Evolutionary conservation across 345 rosid species (phyloP).

Genomic region (Toxicodendron radicans): DNA sequence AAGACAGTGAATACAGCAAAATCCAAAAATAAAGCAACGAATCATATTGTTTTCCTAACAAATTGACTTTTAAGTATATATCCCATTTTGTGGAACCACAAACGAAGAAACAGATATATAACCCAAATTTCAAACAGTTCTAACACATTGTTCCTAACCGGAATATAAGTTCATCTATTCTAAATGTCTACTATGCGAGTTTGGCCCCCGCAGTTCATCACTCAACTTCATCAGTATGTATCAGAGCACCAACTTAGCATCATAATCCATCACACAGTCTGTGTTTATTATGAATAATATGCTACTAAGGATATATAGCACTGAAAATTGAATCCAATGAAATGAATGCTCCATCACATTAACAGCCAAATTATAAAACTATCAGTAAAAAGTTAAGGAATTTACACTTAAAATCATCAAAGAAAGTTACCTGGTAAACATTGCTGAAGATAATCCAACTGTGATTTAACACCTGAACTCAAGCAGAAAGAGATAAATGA

Average conservation of each 20-base stretch:
- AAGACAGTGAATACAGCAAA: not conserved
- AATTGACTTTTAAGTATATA: not conserved
- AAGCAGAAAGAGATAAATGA: slow-evolving; percentile 7
- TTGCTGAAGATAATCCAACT: slow-evolving; percentile 88
- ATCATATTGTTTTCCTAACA: too few species aligned
- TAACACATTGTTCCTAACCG: not conserved
- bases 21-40: not conserved
- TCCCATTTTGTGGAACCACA: not conserved
- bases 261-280: not conserved
- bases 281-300: too few species aligned
- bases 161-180: not conserved
- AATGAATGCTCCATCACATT: not conserved
- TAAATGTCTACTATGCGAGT: not conserved
- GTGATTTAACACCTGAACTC: slow-evolving; percentile 76
- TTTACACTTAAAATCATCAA: not conserved
- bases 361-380: not conserved
- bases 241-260: not conserved
- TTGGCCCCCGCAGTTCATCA: not conserved
- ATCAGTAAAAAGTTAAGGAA: not conserved
- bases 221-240: not conserved
- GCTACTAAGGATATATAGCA: not conserved
- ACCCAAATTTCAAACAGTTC: not conserved
- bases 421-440: slow-evolving; percentile 64
- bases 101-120: not conserved
- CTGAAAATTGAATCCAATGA: not conserved